Evolutionary conservation across 352 stramenopile genomes (phyloP).

Genomic region (Pythium scleroteichum): DNA sequence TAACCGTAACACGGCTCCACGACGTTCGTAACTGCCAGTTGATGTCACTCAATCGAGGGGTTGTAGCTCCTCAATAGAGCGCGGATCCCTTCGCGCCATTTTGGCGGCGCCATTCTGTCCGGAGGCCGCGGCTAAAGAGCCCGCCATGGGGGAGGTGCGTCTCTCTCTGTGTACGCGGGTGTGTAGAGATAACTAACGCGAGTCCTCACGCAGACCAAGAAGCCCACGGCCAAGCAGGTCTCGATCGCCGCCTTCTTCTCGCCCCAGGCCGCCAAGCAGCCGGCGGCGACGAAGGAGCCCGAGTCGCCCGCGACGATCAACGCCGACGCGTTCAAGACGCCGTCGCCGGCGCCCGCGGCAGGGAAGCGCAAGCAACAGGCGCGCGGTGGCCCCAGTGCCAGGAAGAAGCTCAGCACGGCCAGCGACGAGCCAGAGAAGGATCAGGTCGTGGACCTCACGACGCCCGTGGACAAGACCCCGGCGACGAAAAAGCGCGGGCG

Average conservation of each 20-base stretch:
- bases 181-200: not conserved
- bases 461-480: not conserved
- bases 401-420: conserved; percentile 16
- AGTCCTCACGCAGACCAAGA: conserved; percentile 22
- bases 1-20: conserved; percentile 4
- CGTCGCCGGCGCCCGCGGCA: conserved; percentile 3
- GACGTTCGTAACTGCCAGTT: not conserved
- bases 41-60: conserved; percentile 3
- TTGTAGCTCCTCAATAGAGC: conserved; percentile 14
- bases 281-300: not conserved
- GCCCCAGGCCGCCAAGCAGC: conserved; percentile 29
- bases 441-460: conserved; percentile 18
- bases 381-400: conserved; percentile 7
- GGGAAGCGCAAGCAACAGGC: conserved; percentile 20
- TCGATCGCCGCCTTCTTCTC: conserved; percentile 84
- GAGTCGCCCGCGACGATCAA: conserved; percentile 18
- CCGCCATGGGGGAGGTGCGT: conserved; percentile 27
- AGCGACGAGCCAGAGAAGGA: not conserved
- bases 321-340: conserved; percentile 23
- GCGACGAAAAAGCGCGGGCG: conserved; percentile 8
- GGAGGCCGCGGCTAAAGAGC: too few species aligned
- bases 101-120: conserved; percentile 13
- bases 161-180: not conserved
- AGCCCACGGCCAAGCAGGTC: conserved; percentile 62
- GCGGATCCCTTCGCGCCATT: conserved; percentile 23